A percentile compares a stretch with the other conserved stretches of the same genome.
phyloP scores from a whole-genome alignment of 2,329 filamentous ascomycete species.

The Fusarium sacchari region DNA sequence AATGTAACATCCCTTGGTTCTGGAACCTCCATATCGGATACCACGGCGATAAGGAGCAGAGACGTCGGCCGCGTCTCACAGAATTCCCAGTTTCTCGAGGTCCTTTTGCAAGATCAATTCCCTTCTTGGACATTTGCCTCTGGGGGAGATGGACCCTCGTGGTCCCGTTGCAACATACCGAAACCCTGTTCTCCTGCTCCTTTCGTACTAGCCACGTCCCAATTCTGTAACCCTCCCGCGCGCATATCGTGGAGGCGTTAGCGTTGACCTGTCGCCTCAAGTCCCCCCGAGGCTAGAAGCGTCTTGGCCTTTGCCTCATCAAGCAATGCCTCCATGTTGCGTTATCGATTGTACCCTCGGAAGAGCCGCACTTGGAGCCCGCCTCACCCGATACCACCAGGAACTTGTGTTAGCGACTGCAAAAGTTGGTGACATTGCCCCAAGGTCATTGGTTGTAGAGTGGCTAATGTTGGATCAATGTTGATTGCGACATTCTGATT shows the following conservation, averaged over 20 bases:
- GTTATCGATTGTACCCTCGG: neutral
- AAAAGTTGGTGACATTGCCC: neutral
- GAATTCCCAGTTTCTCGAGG: neutral
- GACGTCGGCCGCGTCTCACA: neutral
- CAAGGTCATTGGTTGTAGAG: neutral
- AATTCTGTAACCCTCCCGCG: neutral
- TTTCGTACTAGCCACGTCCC: neutral
- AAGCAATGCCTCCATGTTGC: neutral
- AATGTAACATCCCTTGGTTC: conserved; percentile 11
- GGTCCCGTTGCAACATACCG: neutral
- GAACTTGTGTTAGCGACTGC: conserved; percentile 10
- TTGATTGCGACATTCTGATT: conserved; percentile 22
- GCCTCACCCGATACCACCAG: neutral
- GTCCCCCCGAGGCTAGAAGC: neutral
- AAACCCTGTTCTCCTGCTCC: conserved; percentile 2
- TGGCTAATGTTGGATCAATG: neutral
- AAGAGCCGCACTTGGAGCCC: neutral
- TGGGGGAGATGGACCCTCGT: neutral
- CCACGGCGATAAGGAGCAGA: conserved; percentile 1
- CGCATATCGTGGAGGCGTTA: conserved; percentile 4
- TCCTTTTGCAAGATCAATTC: conserved; percentile 12
- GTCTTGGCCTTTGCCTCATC: neutral
- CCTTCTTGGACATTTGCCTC: neutral
- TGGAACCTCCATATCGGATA: neutral
- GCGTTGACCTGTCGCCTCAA: neutral